Percentiles rank a stretch among this genome's conserved stretches.
These are phyloP conservation scores for Ceratobasidium theobromae DNA, from an alignment of 1,284 basidiomycete genomes.

Conservation along the genomic window DNA sequence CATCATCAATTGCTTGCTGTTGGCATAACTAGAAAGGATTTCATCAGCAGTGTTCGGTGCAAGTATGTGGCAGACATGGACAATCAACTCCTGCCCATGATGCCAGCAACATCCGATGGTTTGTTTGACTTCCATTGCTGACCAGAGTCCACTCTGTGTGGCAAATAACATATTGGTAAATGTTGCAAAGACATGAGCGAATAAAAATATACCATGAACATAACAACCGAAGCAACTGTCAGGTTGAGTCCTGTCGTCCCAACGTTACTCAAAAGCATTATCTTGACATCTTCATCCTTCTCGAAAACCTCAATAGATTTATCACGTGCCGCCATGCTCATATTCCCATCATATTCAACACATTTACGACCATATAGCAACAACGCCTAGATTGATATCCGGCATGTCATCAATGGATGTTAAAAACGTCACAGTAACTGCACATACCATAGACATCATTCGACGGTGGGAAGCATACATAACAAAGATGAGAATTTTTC, in stretches of 20 bases:
- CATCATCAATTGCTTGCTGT: not conserved
- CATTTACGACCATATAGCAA: not conserved
- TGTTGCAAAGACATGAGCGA: not conserved
- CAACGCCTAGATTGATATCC: constrained; percentile 4
- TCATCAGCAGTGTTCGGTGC: not conserved
- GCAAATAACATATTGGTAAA: not conserved
- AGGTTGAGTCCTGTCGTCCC: constrained; percentile 11
- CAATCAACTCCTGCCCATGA: not conserved
- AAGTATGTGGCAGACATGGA: not conserved
- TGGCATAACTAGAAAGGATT: not conserved
- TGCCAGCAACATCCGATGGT: not conserved
- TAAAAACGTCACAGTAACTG: not conserved
- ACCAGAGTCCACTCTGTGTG: constrained; percentile 5
- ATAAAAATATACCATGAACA: not conserved
- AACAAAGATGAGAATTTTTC: not conserved
- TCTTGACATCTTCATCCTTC: not conserved
- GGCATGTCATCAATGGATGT: not conserved
- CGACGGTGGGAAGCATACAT: not conserved
- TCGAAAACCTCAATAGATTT: constrained; percentile 2
- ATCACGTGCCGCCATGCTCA: not conserved
- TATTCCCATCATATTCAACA: constrained; percentile 7
- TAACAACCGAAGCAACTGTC: constrained; percentile 10
- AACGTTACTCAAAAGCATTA: constrained; percentile 20
- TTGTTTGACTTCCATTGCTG: constrained; percentile 1
- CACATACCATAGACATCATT: not conserved